Percentiles rank a stretch among this genome's conserved stretches.
Evolutionary conservation across 1,284 basidiomycete species (phyloP).

Genomic region (Ceratobasidium sp.): DNA sequence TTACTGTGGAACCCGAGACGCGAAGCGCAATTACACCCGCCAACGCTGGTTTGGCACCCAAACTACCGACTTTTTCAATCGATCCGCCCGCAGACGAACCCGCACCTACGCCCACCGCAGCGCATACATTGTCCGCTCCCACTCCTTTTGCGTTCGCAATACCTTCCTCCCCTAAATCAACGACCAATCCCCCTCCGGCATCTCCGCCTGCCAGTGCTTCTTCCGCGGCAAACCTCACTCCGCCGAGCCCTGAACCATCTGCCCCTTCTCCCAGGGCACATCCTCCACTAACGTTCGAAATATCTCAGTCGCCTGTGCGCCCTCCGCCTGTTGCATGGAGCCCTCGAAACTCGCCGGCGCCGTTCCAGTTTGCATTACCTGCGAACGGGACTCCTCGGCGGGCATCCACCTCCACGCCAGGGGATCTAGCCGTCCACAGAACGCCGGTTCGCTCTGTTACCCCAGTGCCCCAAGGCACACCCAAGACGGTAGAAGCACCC

Average conservation of each 20-base stretch:
- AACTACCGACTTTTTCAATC: conserved; percentile 22
- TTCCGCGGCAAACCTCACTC: not conserved
- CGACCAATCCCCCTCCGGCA: not conserved
- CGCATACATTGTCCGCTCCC: conserved; percentile 4
- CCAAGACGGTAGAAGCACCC: conserved; percentile 13
- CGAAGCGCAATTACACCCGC: not conserved
- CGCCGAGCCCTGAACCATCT: not conserved
- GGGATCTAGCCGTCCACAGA: not conserved
- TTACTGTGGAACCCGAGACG: conserved; percentile 3
- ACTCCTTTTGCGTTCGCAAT: conserved; percentile 19
- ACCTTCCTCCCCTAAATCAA: conserved; percentile 16
- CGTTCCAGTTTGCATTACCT: conserved; percentile 25
- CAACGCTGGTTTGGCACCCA: not conserved
- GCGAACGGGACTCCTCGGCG: conserved; percentile 20
- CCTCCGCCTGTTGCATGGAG: conserved; percentile 21
- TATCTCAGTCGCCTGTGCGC: conserved; percentile 24
- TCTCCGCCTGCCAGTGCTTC: not conserved
- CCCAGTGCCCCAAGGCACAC: conserved; percentile 24
- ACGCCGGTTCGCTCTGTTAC: conserved; percentile 29
- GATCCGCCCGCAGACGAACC: conserved; percentile 26
- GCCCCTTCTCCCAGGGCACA: not conserved
- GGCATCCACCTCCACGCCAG: not conserved
- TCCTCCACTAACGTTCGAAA: conserved; percentile 20
- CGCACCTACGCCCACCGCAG: not conserved
- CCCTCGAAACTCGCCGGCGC: conserved; percentile 27